These are phyloP conservation scores for Domatiomyces catenatus DNA, from an alignment of 2,329 filamentous ascomycete species.

Conservation along the genomic window DNA sequence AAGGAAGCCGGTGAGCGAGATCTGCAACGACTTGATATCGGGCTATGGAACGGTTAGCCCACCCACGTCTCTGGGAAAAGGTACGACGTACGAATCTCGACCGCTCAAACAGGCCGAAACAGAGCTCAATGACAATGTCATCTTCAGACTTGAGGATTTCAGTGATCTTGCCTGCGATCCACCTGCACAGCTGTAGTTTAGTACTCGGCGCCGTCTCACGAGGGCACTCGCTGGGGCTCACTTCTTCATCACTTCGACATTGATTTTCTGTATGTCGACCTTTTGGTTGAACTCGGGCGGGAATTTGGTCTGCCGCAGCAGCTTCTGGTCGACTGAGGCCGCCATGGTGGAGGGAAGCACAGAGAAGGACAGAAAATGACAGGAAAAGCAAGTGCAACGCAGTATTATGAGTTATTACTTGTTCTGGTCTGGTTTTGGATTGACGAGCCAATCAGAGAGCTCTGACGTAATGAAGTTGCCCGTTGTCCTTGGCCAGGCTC, in stretches of 20 bases:
- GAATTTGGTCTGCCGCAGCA: slow-evolving; percentile 82
- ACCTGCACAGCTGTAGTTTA: slow-evolving; percentile 40
- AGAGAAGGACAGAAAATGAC: not conserved
- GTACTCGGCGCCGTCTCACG: slow-evolving; percentile 6
- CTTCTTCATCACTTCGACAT: slow-evolving; percentile 96
- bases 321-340: slow-evolving; percentile 72
- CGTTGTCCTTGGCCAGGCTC: too few relatives aligned
- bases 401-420: not conserved
- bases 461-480: not conserved
- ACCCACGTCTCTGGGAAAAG: not conserved
- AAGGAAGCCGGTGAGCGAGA: slow-evolving; percentile 85
- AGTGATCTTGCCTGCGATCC: slow-evolving; percentile 79
- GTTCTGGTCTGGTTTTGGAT: not conserved
- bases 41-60: slow-evolving; percentile 41
- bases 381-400: not conserved
- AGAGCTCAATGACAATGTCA: slow-evolving; percentile 84
- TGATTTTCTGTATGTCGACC: slow-evolving; percentile 95
- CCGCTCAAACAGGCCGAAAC: slow-evolving; percentile 55
- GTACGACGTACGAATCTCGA: slow-evolving; percentile 51
- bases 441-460: not conserved
- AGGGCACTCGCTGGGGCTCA: slow-evolving; percentile 29
- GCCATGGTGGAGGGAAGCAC: slow-evolving; percentile 7
- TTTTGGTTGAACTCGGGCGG: slow-evolving; percentile 86
- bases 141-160: slow-evolving; percentile 85
- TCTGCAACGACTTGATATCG: slow-evolving; percentile 89